Evolutionary conservation across 371 early-diverging fungal species (phyloP).

Genomic region (Smittium culicis): DNA sequence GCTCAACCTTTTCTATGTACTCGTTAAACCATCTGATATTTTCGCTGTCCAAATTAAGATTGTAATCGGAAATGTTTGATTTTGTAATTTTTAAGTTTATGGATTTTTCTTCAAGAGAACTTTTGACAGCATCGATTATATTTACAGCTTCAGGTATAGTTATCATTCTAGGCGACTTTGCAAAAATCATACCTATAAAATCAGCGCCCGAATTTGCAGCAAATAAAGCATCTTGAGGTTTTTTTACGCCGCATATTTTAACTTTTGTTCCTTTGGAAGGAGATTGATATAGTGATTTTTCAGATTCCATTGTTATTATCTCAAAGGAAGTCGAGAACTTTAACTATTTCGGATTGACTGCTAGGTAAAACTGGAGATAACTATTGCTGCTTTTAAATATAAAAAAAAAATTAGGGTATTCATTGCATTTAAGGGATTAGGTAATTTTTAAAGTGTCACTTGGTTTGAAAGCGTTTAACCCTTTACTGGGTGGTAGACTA

Average conservation of each 20-base stretch:
- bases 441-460: too few species aligned
- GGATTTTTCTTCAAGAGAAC: background rate
- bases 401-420: too few species aligned
- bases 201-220: constrained; percentile 75
- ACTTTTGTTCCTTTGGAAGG: constrained; percentile 41
- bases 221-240: constrained; percentile 59
- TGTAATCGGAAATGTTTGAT: background rate
- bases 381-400: too few species aligned
- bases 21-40: constrained; percentile 5
- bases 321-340: too few species aligned
- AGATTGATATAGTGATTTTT: too few species aligned
- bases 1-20: background rate
- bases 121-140: constrained; percentile 22
- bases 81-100: background rate
- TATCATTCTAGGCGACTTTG: constrained; percentile 32
- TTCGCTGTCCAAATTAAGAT: background rate
- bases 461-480: too few species aligned
- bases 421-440: too few species aligned
- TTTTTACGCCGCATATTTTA: constrained; percentile 84
- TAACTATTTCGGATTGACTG: too few species aligned
- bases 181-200: constrained; percentile 85
- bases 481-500: too few species aligned
- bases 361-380: too few species aligned
- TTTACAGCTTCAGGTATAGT: constrained; percentile 15
- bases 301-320: too few species aligned